Percentiles rank a stretch among this genome's conserved stretches.
These are phyloP conservation scores for Aspergillus fructus DNA, from an alignment of 2,329 filamentous ascomycete genomes.

Conservation along the genomic window DNA sequence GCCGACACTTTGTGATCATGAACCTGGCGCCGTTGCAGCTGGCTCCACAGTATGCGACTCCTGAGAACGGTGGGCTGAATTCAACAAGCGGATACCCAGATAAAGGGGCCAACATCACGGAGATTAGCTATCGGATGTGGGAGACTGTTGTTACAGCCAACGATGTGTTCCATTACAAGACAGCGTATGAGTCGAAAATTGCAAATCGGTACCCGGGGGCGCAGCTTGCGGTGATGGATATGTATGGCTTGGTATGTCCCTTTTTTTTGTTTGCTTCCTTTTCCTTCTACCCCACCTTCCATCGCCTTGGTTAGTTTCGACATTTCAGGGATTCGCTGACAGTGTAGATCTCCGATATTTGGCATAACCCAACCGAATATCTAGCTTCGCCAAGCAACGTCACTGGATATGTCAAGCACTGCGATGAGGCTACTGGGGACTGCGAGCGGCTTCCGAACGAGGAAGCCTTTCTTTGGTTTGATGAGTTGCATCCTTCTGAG, in stretches of 20 bases:
- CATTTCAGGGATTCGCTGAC: background rate
- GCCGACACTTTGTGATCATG: conserved; percentile 69
- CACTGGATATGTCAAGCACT: conserved; percentile 58
- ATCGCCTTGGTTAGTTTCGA: background rate
- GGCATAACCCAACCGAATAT: conserved; percentile 59
- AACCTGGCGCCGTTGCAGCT: conserved; percentile 67
- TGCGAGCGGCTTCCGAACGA: conserved; percentile 32
- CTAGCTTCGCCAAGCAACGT: conserved; percentile 63
- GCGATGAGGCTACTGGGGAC: conserved; percentile 41
- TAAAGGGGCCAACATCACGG: conserved; percentile 52
- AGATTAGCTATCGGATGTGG: conserved; percentile 52
- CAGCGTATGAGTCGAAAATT: conserved; percentile 47
- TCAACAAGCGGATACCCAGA: conserved; percentile 49
- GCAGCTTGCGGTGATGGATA: conserved; percentile 65
- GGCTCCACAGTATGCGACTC: conserved; percentile 64
- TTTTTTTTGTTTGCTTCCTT: background rate
- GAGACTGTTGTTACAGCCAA: conserved; percentile 54
- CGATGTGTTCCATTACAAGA: conserved; percentile 52
- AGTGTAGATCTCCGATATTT: conserved; percentile 55
- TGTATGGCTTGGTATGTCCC: conserved; percentile 56
- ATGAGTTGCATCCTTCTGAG: conserved; percentile 70
- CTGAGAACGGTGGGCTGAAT: conserved; percentile 45
- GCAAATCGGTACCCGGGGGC: conserved; percentile 52
- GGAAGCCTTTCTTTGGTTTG: conserved; percentile 70
- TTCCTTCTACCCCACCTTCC: background rate